Evolutionary conservation across 2,329 filamentous ascomycete species (phyloP), one percentile per base, ranked within the genome.

Genomic region (Fusarium chlamydosporum): DNA sequence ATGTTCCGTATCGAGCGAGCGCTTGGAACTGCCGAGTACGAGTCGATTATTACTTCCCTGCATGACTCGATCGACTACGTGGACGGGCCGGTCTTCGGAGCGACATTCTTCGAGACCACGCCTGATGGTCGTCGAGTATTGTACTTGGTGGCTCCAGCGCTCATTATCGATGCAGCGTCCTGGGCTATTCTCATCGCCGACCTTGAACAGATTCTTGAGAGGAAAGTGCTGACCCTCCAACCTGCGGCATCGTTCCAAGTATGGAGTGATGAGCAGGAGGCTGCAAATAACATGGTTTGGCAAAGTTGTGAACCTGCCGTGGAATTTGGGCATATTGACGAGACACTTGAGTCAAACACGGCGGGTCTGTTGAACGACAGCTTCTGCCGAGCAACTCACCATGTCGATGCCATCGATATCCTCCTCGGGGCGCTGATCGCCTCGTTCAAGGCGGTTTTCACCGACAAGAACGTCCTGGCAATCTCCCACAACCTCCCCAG

Each of bases 241-340:
- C 47, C 47, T 51, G 47, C 47, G 35, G 47, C 47, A 51, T 51
- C 47, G 47, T 51, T 51, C 47, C 47, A 51, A 51, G 47, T 51
- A 40, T 51, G 47, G 47, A 51, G 47, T 51, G 47, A 40, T 51
- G 47, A 51, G 47, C 47, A 51, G 47, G 47, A 51, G 47, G 47
- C 47, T 51, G 47, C 47, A 51, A 51, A 51, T 31, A 31, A 51
- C 47, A 51, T 51, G 47, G 35, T 33, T 40, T 51, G 47, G 47
- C 47, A 51, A 51, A 51, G 26, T 16, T 51, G 35, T 51, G 47
- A 51, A 40, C 47, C 35, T 51, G 35, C 35, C 47, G 26, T 51
- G 34, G 47, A 51, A 51, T 51, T 51, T 51, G 47, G 47, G 16
- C 47, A 51, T 40, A 51, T 51, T 51, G 47, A 51, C 47, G 47